Conservation (phyloP, 306 rosid species). For the Fagus sylvatica region DNA sequence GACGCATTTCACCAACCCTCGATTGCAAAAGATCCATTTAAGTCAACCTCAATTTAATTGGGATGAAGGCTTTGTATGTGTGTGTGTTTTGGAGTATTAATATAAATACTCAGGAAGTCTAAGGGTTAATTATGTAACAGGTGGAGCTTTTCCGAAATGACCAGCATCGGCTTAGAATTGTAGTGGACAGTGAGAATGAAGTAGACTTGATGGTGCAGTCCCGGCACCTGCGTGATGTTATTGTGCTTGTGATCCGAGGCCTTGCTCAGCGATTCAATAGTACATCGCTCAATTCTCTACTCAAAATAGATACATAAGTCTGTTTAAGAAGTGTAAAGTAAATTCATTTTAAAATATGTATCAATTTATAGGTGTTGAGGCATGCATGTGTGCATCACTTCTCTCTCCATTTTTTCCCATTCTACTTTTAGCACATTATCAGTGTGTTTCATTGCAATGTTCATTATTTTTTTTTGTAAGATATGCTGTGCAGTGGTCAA, state of each 20-base stretch:
- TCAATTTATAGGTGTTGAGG: constrained; percentile 9
- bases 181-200: constrained; percentile 85
- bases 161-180: constrained; percentile 83
- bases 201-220: constrained; percentile 92
- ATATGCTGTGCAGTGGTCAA: constrained; percentile 18
- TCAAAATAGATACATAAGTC: constrained; percentile 75
- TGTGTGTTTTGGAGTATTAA: neutral
- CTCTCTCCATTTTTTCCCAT: neutral
- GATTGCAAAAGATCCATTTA: too few species aligned
- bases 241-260: constrained; percentile 90
- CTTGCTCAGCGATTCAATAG: constrained; percentile 95
- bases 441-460: neutral
- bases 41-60: too few species aligned
- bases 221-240: constrained; percentile 88
- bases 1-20: too few species aligned
- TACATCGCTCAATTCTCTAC: constrained; percentile 95
- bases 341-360: neutral
- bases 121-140: constrained; percentile 41
- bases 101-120: neutral
- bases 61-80: neutral
- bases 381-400: neutral
- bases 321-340: constrained; percentile 6
- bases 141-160: constrained; percentile 90
- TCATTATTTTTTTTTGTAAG: constrained; percentile 9
- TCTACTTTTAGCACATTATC: neutral